Evolutionary conservation across 768 basidiomycete species (phyloP), one percentile per base, ranked within the genome.

Genomic region (Tylopilus intermedius): DNA sequence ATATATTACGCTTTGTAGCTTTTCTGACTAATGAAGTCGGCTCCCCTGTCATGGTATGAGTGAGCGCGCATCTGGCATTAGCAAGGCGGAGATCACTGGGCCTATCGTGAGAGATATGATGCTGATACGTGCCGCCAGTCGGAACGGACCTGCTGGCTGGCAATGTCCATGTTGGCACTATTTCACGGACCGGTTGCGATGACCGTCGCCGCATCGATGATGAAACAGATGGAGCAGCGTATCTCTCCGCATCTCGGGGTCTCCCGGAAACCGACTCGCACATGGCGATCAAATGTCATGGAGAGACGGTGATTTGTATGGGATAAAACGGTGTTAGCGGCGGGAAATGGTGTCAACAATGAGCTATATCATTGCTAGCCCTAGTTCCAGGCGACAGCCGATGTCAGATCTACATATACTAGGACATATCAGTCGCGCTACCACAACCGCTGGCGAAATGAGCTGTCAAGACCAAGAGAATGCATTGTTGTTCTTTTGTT

Each of bases 201-300:
- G 51, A 44, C 52, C 49, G 55, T 53, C 45, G 41, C 45, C 52
- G 53, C 30, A 10, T 62, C 51, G 53, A 55, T 45, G 62, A 63
- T 66, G 62, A 66, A 66, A 66, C 63, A 56, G 51, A 59, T 63
- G 29, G 39, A 51, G 26, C 18, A 51, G 45, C 57, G 60, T 58
- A 35, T 59, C 54, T 55, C 47, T 51, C 53, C 60, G 54, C 45
- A 49, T 42, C 47, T 63, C 57, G 57, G 57, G 39, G 49, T 45
- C 51, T 42, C 51, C 49, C 54, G 51, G 56, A 56, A 59, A 45
- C 45, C 33, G 37, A 30, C 54, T 59, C 55, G 60, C 58, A 60
- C 58, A 58, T 60, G 58, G 61, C 62, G 56, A 62, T 65, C 65
- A 58, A 62, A 62, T 53, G 62, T 62, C 60, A 65, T 53, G 46